phyloP scores from a whole-genome alignment of 2,329 filamentous ascomycete genomes.

The Sclerotinia glacialis region DNA sequence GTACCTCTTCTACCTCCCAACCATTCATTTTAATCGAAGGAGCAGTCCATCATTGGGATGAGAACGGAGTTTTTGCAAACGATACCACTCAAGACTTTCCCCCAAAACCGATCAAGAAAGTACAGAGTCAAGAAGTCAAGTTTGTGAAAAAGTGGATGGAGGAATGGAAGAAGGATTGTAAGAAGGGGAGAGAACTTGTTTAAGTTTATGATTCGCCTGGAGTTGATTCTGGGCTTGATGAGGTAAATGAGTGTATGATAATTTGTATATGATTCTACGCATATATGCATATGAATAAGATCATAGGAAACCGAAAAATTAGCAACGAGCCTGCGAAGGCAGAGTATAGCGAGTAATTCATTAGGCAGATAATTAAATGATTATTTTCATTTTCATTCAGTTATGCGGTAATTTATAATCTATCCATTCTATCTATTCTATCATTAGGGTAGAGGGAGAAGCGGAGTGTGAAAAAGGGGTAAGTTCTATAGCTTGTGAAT shows the following conservation, averaged over 20 bases:
- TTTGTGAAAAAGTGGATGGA: slow-evolving; percentile 68
- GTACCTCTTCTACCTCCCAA: slow-evolving; percentile 60
- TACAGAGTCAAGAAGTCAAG: slow-evolving; percentile 55
- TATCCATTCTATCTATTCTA: too few relatives aligned
- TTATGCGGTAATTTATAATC: too few relatives aligned
- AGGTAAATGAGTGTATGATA: not conserved
- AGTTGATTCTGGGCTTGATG: too few relatives aligned
- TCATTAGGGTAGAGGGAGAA: too few relatives aligned
- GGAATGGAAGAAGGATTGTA: slow-evolving; percentile 48
- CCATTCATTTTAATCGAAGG: slow-evolving; percentile 70
- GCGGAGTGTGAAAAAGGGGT: too few relatives aligned
- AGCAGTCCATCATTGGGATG: slow-evolving; percentile 82
- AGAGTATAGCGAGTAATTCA: too few relatives aligned
- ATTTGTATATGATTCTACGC: not conserved
- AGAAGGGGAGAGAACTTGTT: not conserved
- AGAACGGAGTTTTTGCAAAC: slow-evolving; percentile 64
- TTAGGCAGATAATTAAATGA: not conserved
- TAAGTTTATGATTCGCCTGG: not conserved
- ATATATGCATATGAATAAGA: not conserved
- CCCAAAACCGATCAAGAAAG: slow-evolving; percentile 55
- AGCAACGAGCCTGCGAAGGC: too few relatives aligned
- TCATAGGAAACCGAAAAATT: not conserved
- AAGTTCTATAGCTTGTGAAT: too few relatives aligned
- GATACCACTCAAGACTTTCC: slow-evolving; percentile 55
- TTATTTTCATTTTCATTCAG: too few relatives aligned